Evolutionary conservation across 768 basidiomycete species (phyloP).

Genomic region (Boletus bicolor): DNA sequence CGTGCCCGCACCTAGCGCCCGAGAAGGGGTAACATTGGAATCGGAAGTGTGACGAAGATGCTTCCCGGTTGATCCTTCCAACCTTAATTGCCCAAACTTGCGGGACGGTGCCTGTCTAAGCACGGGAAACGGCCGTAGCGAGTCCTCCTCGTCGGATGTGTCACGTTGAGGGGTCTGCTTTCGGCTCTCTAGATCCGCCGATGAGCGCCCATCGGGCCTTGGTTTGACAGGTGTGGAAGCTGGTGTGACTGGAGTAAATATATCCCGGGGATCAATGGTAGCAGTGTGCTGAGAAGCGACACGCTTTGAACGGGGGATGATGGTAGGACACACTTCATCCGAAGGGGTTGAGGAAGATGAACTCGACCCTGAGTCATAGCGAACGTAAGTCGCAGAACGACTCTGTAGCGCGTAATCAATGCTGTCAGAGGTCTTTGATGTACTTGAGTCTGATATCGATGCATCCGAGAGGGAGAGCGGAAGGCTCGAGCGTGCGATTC

Average conservation of each 20-base stretch:
- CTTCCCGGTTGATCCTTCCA: slow-evolving; percentile 23
- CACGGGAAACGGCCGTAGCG: slow-evolving; percentile 16
- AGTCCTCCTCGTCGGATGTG: slow-evolving; percentile 32
- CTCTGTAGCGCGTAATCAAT: slow-evolving; percentile 2
- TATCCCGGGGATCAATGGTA: slow-evolving; percentile 15
- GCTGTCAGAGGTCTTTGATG: slow-evolving; percentile 4
- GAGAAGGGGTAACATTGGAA: slow-evolving; percentile 6
- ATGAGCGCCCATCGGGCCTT: slow-evolving; percentile 3
- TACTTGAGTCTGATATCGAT: slow-evolving; percentile 7
- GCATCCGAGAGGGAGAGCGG: slow-evolving; percentile 13
- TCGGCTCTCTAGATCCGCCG: slow-evolving; percentile 13
- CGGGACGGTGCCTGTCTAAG: slow-evolving; percentile 21
- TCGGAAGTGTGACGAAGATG: slow-evolving; percentile 25
- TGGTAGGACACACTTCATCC: slow-evolving; percentile 34
- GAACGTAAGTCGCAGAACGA: slow-evolving; percentile 3
- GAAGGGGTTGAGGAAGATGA: slow-evolving; percentile 38
- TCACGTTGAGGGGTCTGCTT: slow-evolving; percentile 21
- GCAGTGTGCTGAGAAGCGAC: slow-evolving; percentile 28
- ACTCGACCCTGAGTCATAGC: slow-evolving; percentile 31
- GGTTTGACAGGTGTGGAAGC: slow-evolving; percentile 35
- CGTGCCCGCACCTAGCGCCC: background rate
- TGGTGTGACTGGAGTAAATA: slow-evolving; percentile 43
- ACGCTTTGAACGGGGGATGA: slow-evolving; percentile 39
- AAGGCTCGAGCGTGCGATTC: slow-evolving; percentile 27
- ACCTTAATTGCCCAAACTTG: slow-evolving; percentile 22